Percentiles rank a stretch among this genome's conserved stretches.
These are phyloP conservation scores for Margaritispora aquatica DNA, from an alignment of 495 filamentous ascomycete genomes.

Conservation along the genomic window DNA sequence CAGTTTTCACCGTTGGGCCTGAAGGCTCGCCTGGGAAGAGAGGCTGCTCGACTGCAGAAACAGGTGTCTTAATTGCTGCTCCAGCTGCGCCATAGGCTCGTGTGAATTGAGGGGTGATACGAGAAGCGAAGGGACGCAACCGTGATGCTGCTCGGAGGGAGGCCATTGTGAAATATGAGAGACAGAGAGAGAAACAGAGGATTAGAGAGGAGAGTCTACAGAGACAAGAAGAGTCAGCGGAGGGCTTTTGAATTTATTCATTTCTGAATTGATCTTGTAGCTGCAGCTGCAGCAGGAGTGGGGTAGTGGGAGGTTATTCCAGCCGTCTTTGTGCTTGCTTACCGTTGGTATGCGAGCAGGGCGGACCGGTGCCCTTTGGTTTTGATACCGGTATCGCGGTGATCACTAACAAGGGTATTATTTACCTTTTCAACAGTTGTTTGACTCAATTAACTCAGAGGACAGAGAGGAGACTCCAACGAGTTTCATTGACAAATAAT, in stretches of 20 bases:
- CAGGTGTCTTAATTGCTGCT: slow-evolving; percentile 10
- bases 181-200: neutral
- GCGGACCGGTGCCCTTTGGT: neutral
- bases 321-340: no score
- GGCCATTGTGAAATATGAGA: slow-evolving; percentile 18
- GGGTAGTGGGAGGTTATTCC: slow-evolving; percentile 6
- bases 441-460: neutral
- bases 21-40: slow-evolving; percentile 72
- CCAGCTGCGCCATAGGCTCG: slow-evolving; percentile 19
- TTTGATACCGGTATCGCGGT: neutral
- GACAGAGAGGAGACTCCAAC: neutral
- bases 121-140: slow-evolving; percentile 16
- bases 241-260: slow-evolving; percentile 3
- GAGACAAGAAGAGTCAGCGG: neutral
- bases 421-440: neutral
- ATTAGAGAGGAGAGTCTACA: neutral
- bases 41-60: slow-evolving; percentile 24
- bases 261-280: neutral
- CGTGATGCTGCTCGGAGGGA: slow-evolving; percentile 24
- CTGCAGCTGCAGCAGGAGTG: no score
- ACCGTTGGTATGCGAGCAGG: no score
- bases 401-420: neutral
- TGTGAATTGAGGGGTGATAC: slow-evolving; percentile 2
- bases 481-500: no score
- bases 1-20: slow-evolving; percentile 64